Conservation (phyloP, 129 eudicot species). For the Chrysanthemum seticuspe region DNA sequence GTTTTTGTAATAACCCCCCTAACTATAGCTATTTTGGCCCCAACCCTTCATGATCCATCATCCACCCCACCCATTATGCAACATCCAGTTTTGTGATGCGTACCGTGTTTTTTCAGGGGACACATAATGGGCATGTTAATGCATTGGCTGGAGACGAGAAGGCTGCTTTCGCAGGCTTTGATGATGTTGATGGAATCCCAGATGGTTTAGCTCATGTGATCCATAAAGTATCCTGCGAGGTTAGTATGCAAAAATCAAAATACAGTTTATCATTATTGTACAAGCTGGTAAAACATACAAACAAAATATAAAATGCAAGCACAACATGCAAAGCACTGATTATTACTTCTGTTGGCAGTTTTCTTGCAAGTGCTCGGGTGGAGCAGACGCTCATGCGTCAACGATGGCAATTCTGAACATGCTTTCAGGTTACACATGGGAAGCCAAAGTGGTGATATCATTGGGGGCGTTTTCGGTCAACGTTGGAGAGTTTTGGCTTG, state of each 20-base stretch:
- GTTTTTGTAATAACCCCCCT: background rate
- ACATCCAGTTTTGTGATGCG: background rate
- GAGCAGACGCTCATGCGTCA: slow-evolving; percentile 67
- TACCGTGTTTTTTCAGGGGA: slow-evolving; percentile 41
- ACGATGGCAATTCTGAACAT: slow-evolving; percentile 64
- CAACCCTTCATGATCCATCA: background rate
- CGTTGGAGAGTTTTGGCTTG: slow-evolving; percentile 88
- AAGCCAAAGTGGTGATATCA: slow-evolving; percentile 70
- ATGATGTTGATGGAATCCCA: slow-evolving; percentile 57
- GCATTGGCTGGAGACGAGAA: slow-evolving; percentile 42
- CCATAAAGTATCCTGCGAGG: slow-evolving; percentile 85
- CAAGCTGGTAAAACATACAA: slow-evolving; percentile 16
- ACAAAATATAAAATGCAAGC: background rate
- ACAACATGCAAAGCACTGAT: slow-evolving; percentile 9
- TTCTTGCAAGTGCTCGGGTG: slow-evolving; percentile 81
- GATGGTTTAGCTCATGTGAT: slow-evolving; percentile 56
- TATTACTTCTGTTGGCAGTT: slow-evolving; percentile 45
- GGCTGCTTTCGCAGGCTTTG: slow-evolving; percentile 34
- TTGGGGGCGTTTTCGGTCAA: slow-evolving; percentile 75
- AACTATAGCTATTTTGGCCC: background rate
- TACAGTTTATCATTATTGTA: background rate
- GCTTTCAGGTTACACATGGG: slow-evolving; percentile 82
- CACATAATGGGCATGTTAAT: slow-evolving; percentile 23
- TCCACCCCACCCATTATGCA: slow-evolving; percentile 4
- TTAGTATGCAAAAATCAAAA: slow-evolving; percentile 13